phyloP scores from a whole-genome alignment of 164 flowering plant species.

The Umbilicus rupestris region DNA sequence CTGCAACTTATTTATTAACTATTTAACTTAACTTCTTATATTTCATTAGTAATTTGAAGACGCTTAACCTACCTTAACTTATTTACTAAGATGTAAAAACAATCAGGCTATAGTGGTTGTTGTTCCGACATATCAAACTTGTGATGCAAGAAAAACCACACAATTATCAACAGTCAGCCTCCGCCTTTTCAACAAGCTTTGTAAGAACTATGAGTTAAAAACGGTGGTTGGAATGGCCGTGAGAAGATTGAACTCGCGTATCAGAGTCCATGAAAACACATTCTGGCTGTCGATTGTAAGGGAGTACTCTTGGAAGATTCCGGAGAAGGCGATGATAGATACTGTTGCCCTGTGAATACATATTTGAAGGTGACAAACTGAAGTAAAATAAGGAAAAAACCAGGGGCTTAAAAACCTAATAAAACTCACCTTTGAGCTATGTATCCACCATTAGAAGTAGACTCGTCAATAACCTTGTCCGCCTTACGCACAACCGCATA shows the following conservation, averaged over 20 bases:
- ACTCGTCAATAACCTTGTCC: conserved; percentile 30
- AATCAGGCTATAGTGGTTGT: too few species aligned
- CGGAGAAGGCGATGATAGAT: conserved; percentile 46
- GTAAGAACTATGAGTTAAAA: not conserved
- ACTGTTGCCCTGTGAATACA: conserved; percentile 45
- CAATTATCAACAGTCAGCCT: too few species aligned
- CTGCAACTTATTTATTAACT: too few species aligned
- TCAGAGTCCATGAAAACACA: conserved; percentile 58
- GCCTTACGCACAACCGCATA: conserved; percentile 51
- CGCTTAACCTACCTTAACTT: too few species aligned
- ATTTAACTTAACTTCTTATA: too few species aligned
- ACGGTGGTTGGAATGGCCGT: conserved; percentile 17
- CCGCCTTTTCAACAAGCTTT: too few species aligned
- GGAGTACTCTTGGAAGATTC: conserved; percentile 66
- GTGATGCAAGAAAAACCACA: too few species aligned
- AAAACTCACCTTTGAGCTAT: conserved; percentile 39
- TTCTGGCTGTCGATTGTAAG: conserved; percentile 38
- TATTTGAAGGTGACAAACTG: not conserved
- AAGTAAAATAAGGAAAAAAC: not conserved
- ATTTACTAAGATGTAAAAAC: too few species aligned
- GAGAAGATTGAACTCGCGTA: conserved; percentile 60
- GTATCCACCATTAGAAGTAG: conserved; percentile 22
- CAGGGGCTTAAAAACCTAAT: not conserved
- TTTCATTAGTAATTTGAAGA: too few species aligned
- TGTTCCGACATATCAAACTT: too few species aligned